These are phyloP conservation scores for Aristolochia californica DNA, from an alignment of 164 flowering plant species.

Conservation along the genomic window DNA sequence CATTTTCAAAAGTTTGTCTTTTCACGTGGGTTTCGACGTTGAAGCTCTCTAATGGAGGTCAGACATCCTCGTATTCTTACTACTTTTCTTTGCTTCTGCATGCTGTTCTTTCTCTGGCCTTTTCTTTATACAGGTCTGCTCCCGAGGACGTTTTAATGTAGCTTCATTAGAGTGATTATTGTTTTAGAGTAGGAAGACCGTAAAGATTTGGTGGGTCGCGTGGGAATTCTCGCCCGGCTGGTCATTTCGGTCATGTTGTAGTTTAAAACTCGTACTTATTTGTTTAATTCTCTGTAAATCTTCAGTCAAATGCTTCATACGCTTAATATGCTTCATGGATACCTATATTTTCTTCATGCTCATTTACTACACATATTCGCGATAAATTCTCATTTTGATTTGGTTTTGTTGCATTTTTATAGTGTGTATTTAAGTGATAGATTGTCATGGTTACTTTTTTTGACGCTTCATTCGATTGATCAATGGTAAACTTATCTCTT, in stretches of 20 bases:
- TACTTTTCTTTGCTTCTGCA: slow-evolving; percentile 3
- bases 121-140: background rate
- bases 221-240: background rate
- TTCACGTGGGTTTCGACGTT: slow-evolving; percentile 20
- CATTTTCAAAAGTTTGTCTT: slow-evolving; percentile 12
- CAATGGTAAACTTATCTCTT: background rate
- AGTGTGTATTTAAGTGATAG: background rate
- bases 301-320: background rate
- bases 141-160: background rate
- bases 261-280: background rate
- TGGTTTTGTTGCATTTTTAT: background rate
- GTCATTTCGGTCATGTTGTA: background rate
- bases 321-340: background rate
- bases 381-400: background rate
- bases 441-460: background rate
- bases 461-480: too few relatives aligned
- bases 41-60: slow-evolving; percentile 19
- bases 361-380: background rate
- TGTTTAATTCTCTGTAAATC: background rate
- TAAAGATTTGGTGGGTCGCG: background rate
- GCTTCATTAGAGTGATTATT: background rate
- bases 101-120: slow-evolving; percentile 4
- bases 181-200: too few relatives aligned
- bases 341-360: background rate
- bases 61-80: background rate